These are phyloP conservation scores for Peronospora belbahrii DNA, from an alignment of 352 stramenopile species.

Conservation along the genomic window DNA sequence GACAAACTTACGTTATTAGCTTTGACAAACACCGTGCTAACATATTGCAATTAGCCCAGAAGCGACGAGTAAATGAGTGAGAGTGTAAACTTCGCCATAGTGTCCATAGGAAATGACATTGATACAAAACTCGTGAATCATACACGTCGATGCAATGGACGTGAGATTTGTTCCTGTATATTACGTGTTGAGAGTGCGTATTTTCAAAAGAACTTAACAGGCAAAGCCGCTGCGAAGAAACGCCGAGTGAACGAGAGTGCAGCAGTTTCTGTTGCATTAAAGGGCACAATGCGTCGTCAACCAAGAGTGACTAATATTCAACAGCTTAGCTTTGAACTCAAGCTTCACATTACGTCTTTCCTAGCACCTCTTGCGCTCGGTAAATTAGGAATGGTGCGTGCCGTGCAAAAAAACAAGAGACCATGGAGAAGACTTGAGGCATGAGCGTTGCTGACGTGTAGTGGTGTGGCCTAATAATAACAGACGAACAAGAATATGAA, in stretches of 20 bases:
- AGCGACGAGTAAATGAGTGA: not conserved
- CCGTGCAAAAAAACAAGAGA: not conserved
- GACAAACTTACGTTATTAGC: not conserved
- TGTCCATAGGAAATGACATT: not conserved
- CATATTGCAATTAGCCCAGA: too few relatives aligned
- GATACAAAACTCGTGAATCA: conserved; percentile 29
- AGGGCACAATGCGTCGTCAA: conserved; percentile 8
- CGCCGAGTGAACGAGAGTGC: conserved; percentile 5
- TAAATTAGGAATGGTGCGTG: conserved; percentile 51
- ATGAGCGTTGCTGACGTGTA: conserved; percentile 10
- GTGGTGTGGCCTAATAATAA: conserved; percentile 4
- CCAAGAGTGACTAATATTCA: conserved; percentile 38
- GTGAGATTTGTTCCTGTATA: conserved; percentile 57
- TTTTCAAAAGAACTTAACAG: conserved; percentile 55
- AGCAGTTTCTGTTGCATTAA: not conserved
- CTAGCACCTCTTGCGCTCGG: conserved; percentile 33
- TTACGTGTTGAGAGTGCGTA: conserved; percentile 56
- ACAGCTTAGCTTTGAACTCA: conserved; percentile 43
- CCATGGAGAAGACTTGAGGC: not conserved
- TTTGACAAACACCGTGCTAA: not conserved
- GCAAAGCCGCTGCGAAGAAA: conserved; percentile 39
- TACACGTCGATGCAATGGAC: conserved; percentile 58
- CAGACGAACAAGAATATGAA: conserved; percentile 45
- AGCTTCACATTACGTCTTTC: conserved; percentile 40
- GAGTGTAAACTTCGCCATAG: not conserved